Percentiles rank a stretch among this genome's conserved stretches.
Evolutionary conservation across 139 green algal genomes (phyloP).

Genomic region (Eudorina sp.): DNA sequence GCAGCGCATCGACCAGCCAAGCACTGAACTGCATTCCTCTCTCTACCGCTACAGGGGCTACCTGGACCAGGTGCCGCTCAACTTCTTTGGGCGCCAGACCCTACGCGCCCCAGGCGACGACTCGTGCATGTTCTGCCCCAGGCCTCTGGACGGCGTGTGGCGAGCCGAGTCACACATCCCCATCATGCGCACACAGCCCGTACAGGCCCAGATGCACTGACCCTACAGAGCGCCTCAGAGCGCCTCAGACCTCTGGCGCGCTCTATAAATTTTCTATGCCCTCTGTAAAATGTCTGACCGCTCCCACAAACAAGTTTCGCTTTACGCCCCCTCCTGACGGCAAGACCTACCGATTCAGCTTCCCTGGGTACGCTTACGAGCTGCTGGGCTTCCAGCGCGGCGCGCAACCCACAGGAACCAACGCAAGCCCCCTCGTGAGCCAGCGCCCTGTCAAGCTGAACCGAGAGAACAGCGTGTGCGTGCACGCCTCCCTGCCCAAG

Average conservation of each 20-base stretch:
- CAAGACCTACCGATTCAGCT: too few species aligned
- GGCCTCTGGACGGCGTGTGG: background rate
- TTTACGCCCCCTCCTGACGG: too few species aligned
- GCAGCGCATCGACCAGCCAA: background rate
- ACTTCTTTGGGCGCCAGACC: constrained; percentile 5
- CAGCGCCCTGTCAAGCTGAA: too few species aligned
- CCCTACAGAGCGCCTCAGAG: constrained; percentile 2
- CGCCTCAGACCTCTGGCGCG: background rate
- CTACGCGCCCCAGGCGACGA: background rate
- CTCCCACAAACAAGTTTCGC: too few species aligned
- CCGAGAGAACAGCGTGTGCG: too few species aligned
- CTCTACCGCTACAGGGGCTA: constrained; percentile 10
- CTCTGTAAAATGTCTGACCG: constrained; percentile 37
- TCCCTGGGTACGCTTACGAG: too few species aligned
- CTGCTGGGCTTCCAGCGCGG: too few species aligned
- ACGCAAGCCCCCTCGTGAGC: too few species aligned
- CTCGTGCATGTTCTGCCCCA: constrained; percentile 30
- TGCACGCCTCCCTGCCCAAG: background rate
- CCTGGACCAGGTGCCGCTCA: constrained; percentile 22
- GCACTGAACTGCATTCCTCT: background rate
- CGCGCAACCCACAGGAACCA: too few species aligned
- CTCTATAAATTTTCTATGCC: constrained; percentile 7
- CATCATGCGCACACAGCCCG: constrained; percentile 20
- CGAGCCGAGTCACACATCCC: constrained; percentile 13
- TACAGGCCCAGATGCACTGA: constrained; percentile 18